These are phyloP conservation scores for Forsythia viridissima DNA, from an alignment of 257 asterid species.

Conservation along the genomic window DNA sequence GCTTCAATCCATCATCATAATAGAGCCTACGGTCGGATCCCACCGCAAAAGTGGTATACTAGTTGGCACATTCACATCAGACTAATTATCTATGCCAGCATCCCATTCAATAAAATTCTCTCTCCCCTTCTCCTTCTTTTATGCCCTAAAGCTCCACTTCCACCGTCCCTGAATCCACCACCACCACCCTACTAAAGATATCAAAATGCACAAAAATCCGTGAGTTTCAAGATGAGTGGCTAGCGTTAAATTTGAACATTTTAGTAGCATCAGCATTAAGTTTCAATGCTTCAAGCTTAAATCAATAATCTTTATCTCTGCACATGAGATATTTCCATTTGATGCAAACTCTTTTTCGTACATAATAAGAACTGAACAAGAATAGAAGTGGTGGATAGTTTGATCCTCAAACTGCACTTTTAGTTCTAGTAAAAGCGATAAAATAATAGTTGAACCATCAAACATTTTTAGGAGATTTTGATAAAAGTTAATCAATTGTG, in stretches of 20 bases:
- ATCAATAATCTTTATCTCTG: slow-evolving; percentile 74
- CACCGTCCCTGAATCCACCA: too few relatives aligned
- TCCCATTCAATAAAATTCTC: too few relatives aligned
- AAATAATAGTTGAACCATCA: slow-evolving; percentile 76
- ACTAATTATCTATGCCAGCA: too few relatives aligned
- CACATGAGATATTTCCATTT: slow-evolving; percentile 50
- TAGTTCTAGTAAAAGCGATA: slow-evolving; percentile 74
- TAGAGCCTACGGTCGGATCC: too few relatives aligned
- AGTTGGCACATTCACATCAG: too few relatives aligned
- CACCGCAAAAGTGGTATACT: too few relatives aligned
- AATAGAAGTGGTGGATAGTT: slow-evolving; percentile 67
- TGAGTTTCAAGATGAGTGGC: not conserved
- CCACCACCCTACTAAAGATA: too few relatives aligned
- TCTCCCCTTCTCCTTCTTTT: too few relatives aligned
- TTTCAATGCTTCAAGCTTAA: not conserved
- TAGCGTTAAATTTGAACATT: not conserved
- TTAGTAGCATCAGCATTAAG: not conserved
- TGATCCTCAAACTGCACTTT: slow-evolving; percentile 95
- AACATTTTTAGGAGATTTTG: too few relatives aligned
- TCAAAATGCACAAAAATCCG: not conserved
- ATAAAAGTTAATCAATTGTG: too few relatives aligned
- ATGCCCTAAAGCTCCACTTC: too few relatives aligned
- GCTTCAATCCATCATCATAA: too few relatives aligned
- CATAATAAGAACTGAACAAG: slow-evolving; percentile 70
- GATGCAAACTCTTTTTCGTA: slow-evolving; percentile 62